phyloP scores from a whole-genome alignment of 2,329 filamentous ascomycete species.

The Tolypocladium inflatum region DNA sequence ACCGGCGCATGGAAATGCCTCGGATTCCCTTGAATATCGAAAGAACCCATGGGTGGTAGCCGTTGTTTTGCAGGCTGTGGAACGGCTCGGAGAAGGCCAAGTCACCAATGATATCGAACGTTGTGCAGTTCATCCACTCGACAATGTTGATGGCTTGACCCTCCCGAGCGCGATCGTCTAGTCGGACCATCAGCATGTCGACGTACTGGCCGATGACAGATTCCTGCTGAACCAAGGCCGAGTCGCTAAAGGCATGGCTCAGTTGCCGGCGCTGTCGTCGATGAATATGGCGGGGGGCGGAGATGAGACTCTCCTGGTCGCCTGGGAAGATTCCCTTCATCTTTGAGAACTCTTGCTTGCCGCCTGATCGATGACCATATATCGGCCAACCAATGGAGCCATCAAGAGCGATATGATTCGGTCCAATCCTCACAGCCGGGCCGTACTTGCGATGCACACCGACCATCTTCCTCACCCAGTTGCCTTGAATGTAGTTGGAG shows the following conservation, averaged over 20 bases:
- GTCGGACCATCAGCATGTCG: constrained; percentile 12
- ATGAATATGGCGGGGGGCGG: constrained; percentile 8
- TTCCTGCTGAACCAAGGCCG: constrained; percentile 20
- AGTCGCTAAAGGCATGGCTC: constrained; percentile 19
- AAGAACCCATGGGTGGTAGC: constrained; percentile 16
- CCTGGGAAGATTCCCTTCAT: constrained; percentile 1
- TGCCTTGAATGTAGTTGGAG: constrained; percentile 8
- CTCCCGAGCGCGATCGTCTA: constrained; percentile 7
- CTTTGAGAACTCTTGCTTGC: constrained; percentile 8
- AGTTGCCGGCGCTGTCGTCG: constrained; percentile 14
- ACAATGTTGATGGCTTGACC: constrained; percentile 13
- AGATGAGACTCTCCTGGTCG: constrained; percentile 8
- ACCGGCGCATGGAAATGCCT: constrained; percentile 3
- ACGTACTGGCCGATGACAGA: constrained; percentile 15
- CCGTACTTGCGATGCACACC: constrained; percentile 17
- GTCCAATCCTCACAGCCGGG: constrained; percentile 29
- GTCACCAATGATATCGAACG: constrained; percentile 31
- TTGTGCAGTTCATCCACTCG: constrained; percentile 25
- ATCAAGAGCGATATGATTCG: constrained; percentile 27
- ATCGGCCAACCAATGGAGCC: constrained; percentile 22
- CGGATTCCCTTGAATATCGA: constrained; percentile 10
- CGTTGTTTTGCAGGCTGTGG: constrained; percentile 18
- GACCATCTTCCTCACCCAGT: constrained; percentile 9
- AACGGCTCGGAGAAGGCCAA: constrained; percentile 35
- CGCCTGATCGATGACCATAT: constrained; percentile 15